These are phyloP conservation scores for Infundibulicybe gibba DNA, from an alignment of 768 basidiomycete species.

Conservation along the genomic window DNA sequence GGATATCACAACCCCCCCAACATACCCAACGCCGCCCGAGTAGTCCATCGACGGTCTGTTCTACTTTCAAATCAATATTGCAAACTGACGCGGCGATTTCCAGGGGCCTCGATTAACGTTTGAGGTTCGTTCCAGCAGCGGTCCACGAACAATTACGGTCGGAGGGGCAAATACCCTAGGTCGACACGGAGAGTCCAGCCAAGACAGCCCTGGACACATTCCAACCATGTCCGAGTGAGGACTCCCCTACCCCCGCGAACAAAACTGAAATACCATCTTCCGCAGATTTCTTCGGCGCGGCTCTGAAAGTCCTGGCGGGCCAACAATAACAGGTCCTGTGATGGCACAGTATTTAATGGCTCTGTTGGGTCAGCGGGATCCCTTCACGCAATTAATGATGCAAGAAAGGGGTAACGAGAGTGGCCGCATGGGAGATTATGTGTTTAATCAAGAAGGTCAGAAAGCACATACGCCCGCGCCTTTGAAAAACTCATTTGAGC, in stretches of 20 bases:
- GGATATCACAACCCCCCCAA: conserved; percentile 17
- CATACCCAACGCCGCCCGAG: conserved; percentile 3
- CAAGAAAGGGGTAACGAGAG: conserved; percentile 33
- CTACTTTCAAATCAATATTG: too few relatives aligned
- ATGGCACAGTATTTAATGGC: conserved; percentile 75
- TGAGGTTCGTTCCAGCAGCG: conserved; percentile 19
- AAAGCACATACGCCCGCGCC: neutral
- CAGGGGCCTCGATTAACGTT: conserved; percentile 18
- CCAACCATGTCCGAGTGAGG: conserved; percentile 56
- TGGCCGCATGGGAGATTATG: conserved; percentile 86
- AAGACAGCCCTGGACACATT: conserved; percentile 17
- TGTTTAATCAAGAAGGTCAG: conserved; percentile 84
- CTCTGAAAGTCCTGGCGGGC: conserved; percentile 23
- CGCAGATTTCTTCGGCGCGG: conserved; percentile 32
- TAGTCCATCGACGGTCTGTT: neutral
- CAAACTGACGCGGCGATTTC: too few relatives aligned
- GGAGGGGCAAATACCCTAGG: conserved; percentile 21
- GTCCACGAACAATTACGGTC: conserved; percentile 19
- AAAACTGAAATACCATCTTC: conserved; percentile 4
- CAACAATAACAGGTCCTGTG: conserved; percentile 51
- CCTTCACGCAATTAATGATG: conserved; percentile 40
- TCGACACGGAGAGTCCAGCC: neutral
- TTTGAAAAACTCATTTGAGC: neutral
- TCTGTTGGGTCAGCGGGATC: conserved; percentile 50
- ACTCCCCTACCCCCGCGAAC: neutral